Conservation (phyloP, 306 rosid species). For the Argentina anserina region DNA sequence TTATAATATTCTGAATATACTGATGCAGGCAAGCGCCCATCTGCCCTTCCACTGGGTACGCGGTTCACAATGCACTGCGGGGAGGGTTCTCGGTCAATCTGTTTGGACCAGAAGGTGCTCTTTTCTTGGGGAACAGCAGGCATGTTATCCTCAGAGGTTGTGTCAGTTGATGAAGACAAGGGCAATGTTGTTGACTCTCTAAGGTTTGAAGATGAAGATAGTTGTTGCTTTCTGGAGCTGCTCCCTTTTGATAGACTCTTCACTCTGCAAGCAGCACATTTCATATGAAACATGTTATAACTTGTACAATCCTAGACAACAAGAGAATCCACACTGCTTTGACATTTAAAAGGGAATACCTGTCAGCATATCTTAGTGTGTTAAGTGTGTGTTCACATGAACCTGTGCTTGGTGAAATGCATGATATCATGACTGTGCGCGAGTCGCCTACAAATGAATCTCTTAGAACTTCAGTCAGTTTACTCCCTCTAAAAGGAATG, state of each 20-base stretch:
- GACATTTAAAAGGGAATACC: slow-evolving; percentile 35
- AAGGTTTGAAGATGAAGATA: slow-evolving; percentile 48
- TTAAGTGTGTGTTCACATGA: slow-evolving; percentile 87
- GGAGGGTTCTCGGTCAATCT: slow-evolving; percentile 60
- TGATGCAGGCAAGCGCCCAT: slow-evolving; percentile 45
- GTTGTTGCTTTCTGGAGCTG: slow-evolving; percentile 52
- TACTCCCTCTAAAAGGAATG: slow-evolving; percentile 92
- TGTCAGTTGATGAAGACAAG: slow-evolving; percentile 41
- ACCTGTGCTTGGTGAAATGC: slow-evolving; percentile 85
- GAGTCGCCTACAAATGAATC: slow-evolving; percentile 88
- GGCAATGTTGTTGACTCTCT: slow-evolving; percentile 61
- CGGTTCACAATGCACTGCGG: slow-evolving; percentile 47
- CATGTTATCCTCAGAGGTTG: slow-evolving; percentile 47
- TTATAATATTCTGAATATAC: slow-evolving; percentile 45
- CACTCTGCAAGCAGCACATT: slow-evolving; percentile 41
- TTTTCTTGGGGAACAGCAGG: slow-evolving; percentile 46
- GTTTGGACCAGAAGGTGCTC: slow-evolving; percentile 69
- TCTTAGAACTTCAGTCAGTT: slow-evolving; percentile 81
- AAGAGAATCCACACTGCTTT: not conserved
- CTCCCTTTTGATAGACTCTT: slow-evolving; percentile 73
- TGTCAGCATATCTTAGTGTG: slow-evolving; percentile 86
- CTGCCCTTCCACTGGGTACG: slow-evolving; percentile 62
- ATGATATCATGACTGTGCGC: slow-evolving; percentile 84
- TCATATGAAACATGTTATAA: slow-evolving; percentile 10
- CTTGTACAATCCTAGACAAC: not conserved